Base-by-base conservation (phyloP, 73 alveolate genomes). In the Durusdinium trenchii region DNA sequence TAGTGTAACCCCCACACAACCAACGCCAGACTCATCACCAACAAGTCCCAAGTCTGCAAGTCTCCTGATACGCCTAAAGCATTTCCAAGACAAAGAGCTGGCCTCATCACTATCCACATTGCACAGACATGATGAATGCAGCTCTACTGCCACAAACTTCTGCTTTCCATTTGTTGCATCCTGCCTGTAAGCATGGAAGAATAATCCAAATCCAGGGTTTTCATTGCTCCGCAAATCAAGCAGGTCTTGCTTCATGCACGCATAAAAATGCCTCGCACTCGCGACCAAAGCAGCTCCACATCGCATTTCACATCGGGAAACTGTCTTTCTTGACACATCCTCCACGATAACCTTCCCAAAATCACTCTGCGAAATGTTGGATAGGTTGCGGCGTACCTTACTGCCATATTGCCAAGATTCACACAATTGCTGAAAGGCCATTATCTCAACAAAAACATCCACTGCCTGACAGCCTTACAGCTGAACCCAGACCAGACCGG, bases 161-260 rank as follows among this genome's bases (percentile, higher is more conserved):
- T 36, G 60, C 36, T 79, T 48, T 38, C 94, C 94, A 43, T 84
- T 84, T 18, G 94, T 84, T 0, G 94, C 94, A 84, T 84, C 94
- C 40, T 84, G 94, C 18, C 94, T 6, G 79, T 84, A 84, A 12
- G 94, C 78, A 26, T 84, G 94, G 32, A 84, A 54, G 26, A n/a
- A 84, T 2, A 84, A 5, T 3, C 94, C 71, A 36, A 52, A 84
- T 23, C 94, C 94, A 36, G 94, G 30, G 57, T 84, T 84, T n/a
- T n/a, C n/a, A n/a, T n/a, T n/a, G n/a, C n/a, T n/a, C 38, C 71
- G 57, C 4, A 10, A 3, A 79, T 84, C 57, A 1, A 12, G 51
- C 52, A 84, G 35, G 35, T 54, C 5, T 6, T 2, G 20, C 23
- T 43, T 76, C 86, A 76, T 76, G 86, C 40, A 14, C 28, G 40